These are phyloP conservation scores for Davidsoniella eucalypti DNA, from an alignment of 2,329 filamentous ascomycete genomes.

Conservation along the genomic window DNA sequence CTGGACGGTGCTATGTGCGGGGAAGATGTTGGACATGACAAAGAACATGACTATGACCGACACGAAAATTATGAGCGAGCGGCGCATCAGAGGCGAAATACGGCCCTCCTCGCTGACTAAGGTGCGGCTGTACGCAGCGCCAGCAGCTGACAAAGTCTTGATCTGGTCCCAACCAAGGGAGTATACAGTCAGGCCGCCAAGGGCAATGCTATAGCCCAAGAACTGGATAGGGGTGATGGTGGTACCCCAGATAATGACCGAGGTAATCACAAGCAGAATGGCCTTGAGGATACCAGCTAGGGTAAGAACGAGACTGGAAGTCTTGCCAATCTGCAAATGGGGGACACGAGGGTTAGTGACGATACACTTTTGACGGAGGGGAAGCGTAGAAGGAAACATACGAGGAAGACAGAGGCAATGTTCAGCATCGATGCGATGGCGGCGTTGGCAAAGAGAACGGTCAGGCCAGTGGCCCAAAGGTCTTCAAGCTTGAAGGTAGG, in stretches of 20 bases:
- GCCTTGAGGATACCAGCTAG: constrained; percentile 78
- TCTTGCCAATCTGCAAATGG: constrained; percentile 58
- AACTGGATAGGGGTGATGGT: constrained; percentile 54
- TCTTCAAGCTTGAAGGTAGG: constrained; percentile 49
- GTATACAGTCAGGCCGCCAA: constrained; percentile 33
- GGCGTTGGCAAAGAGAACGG: constrained; percentile 56
- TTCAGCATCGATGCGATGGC: constrained; percentile 65
- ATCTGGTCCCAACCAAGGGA: constrained; percentile 23
- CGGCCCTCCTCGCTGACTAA: constrained; percentile 16
- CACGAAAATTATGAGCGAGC: constrained; percentile 14
- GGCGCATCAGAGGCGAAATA: constrained; percentile 16
- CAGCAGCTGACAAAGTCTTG: constrained; percentile 12
- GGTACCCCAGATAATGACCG: constrained; percentile 64
- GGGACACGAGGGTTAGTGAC: constrained; percentile 6
- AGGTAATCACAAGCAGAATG: constrained; percentile 62
- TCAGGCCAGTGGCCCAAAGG: constrained; percentile 46
- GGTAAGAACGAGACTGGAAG: constrained; percentile 70
- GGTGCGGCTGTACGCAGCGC: constrained; percentile 12
- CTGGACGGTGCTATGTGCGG: neutral
- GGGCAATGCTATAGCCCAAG: constrained; percentile 61
- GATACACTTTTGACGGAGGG: constrained; percentile 1
- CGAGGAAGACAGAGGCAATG: constrained; percentile 70
- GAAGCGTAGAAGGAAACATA: constrained; percentile 27
- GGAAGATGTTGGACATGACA: constrained; percentile 13
- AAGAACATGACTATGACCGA: constrained; percentile 15